phyloP scores from a whole-genome alignment of 2,329 filamentous ascomycete species.

The Trichoderma sp. region DNA sequence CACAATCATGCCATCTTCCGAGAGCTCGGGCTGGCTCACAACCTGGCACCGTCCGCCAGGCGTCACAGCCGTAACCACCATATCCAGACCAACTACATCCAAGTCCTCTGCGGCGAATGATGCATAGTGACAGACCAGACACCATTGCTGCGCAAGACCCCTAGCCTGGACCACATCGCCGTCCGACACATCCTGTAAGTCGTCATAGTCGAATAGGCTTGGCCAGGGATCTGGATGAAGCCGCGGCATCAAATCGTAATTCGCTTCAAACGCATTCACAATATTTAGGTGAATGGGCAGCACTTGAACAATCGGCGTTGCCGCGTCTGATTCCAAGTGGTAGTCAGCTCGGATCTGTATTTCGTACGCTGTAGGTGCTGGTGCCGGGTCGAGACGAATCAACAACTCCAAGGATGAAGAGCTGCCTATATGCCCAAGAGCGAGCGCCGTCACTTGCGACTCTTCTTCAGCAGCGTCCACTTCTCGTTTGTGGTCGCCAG shows the following conservation, averaged over 20 bases:
- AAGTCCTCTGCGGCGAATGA: constrained; percentile 76
- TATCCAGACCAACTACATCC: constrained; percentile 58
- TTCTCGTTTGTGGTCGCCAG: constrained; percentile 34
- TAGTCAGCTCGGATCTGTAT: constrained; percentile 74
- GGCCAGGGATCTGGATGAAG: constrained; percentile 81
- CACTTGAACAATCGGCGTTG: constrained; percentile 76
- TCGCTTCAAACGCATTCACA: constrained; percentile 83
- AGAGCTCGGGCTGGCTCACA: constrained; percentile 38
- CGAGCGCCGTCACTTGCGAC: constrained; percentile 40
- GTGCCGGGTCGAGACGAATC: constrained; percentile 50
- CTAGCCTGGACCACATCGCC: constrained; percentile 35
- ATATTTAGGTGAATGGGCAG: constrained; percentile 67
- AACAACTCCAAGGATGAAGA: constrained; percentile 43
- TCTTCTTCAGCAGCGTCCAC: constrained; percentile 40
- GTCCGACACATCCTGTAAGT: constrained; percentile 37
- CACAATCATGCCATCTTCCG: constrained; percentile 48
- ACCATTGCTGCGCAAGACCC: constrained; percentile 80
- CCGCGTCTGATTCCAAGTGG: constrained; percentile 71
- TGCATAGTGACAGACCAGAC: constrained; percentile 66
- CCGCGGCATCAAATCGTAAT: constrained; percentile 79
- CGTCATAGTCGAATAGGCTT: constrained; percentile 70
- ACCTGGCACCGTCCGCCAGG: constrained; percentile 60
- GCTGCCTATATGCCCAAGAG: constrained; percentile 47
- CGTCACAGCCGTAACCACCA: constrained; percentile 58
- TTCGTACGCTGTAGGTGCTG: constrained; percentile 56